A percentile compares a stretch with the other conserved stretches of the same genome.
Conservation (phyloP, 805 yeast species). For the Zygoascus biomembranicola region DNA sequence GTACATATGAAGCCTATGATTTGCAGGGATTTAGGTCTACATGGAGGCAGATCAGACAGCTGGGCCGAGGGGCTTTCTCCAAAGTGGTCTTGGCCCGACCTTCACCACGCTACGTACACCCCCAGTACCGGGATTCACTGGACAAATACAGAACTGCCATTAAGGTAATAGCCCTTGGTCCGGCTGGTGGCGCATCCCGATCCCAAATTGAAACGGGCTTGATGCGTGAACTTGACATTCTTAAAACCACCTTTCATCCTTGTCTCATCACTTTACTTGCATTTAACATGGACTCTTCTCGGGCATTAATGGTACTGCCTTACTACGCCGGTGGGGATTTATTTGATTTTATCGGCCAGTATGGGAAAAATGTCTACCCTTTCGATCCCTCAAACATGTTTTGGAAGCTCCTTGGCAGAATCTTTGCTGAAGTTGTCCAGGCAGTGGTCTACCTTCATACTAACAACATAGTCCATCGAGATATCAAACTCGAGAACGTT, state of each 20-base stretch:
- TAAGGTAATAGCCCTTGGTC: constrained; percentile 47
- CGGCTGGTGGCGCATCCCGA: constrained; percentile 34
- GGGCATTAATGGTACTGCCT: constrained; percentile 53
- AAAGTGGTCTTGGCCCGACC: constrained; percentile 29
- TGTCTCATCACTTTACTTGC: constrained; percentile 51
- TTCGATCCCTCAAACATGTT: not conserved
- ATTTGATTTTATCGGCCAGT: constrained; percentile 48
- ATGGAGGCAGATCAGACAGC: constrained; percentile 25
- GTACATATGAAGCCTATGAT: constrained; percentile 25
- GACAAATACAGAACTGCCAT: constrained; percentile 48
- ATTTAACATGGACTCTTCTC: constrained; percentile 30
- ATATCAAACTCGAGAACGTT: constrained; percentile 73
- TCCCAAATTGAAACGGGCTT: constrained; percentile 45
- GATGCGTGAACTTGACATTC: constrained; percentile 64
- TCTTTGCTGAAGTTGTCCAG: constrained; percentile 60
- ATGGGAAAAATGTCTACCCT: constrained; percentile 24
- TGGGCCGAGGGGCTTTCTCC: constrained; percentile 36
- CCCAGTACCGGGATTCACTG: constrained; percentile 17
- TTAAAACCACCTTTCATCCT: constrained; percentile 52
- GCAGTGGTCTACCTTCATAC: constrained; percentile 70
- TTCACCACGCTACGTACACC: constrained; percentile 21
- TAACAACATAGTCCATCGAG: constrained; percentile 73
- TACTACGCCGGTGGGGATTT: constrained; percentile 83
- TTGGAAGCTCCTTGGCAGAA: constrained; percentile 41
- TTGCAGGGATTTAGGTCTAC: constrained; percentile 15